Percentiles rank a stretch among this genome's conserved stretches.
These are phyloP conservation scores for Plicaturopsis crispa DNA, from an alignment of 768 basidiomycete genomes.

Conservation along the genomic window DNA sequence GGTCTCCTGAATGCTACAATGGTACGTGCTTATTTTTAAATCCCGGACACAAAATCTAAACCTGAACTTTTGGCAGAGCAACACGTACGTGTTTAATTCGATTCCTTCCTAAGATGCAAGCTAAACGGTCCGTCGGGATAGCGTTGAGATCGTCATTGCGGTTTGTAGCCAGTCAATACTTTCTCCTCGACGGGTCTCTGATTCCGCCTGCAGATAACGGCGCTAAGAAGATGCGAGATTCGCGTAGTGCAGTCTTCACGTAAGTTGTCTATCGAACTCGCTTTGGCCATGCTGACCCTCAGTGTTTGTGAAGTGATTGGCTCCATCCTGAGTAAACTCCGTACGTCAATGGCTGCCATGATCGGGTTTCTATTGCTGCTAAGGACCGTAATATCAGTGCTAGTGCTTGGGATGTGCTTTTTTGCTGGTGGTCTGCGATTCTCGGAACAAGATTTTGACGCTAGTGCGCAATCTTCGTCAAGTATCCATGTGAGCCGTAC, in stretches of 20 bases:
- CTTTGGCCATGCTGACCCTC: conserved; percentile 4
- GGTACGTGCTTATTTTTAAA: conserved; percentile 33
- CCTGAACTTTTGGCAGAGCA: conserved; percentile 37
- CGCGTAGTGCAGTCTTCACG: conserved; percentile 75
- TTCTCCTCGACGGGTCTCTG: neutral
- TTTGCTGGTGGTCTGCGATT: conserved; percentile 76
- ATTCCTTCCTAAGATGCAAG: conserved; percentile 2
- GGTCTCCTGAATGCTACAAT: conserved; percentile 78
- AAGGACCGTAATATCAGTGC: too few species aligned
- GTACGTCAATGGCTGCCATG: conserved; percentile 35
- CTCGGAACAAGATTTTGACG: conserved; percentile 73
- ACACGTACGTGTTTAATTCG: conserved; percentile 40
- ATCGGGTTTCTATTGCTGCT: too few species aligned
- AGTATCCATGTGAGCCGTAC: too few species aligned
- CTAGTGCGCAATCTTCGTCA: conserved; percentile 24
- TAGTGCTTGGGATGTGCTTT: conserved; percentile 88
- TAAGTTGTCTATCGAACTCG: conserved; percentile 25
- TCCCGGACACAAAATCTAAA: too few species aligned
- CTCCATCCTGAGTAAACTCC: conserved; percentile 72
- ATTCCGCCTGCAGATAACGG: conserved; percentile 49
- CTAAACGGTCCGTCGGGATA: too few species aligned
- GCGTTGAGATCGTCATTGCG: conserved; percentile 63
- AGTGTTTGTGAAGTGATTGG: conserved; percentile 54
- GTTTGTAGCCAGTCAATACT: conserved; percentile 33
- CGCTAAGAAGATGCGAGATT: conserved; percentile 76